A percentile compares a stretch with the other conserved stretches of the same genome.
These are phyloP conservation scores for Trichoderma breve DNA, from an alignment of 2,329 filamentous ascomycete genomes.

Conservation along the genomic window DNA sequence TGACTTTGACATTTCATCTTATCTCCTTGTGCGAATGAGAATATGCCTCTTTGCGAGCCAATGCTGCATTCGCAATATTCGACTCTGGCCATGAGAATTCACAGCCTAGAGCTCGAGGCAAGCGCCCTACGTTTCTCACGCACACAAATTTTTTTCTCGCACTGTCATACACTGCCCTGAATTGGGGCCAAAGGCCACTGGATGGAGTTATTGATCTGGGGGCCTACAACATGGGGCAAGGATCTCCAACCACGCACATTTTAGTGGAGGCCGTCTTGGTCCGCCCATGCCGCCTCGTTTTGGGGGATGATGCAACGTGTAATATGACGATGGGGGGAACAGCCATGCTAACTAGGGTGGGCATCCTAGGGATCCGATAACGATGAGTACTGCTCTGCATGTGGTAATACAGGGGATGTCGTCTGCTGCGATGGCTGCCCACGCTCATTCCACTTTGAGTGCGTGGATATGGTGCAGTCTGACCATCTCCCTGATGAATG, in stretches of 20 bases:
- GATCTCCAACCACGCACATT: constrained; percentile 21
- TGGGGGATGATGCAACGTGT: constrained; percentile 24
- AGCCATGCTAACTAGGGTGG: constrained; percentile 34
- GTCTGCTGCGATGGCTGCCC: constrained; percentile 93
- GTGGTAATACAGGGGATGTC: constrained; percentile 77
- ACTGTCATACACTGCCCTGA: constrained; percentile 9
- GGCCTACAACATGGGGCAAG: constrained; percentile 22
- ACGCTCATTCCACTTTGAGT: constrained; percentile 85
- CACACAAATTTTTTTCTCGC: constrained; percentile 5
- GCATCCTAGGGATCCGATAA: constrained; percentile 57
- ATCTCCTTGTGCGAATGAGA: not conserved
- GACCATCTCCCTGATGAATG: constrained; percentile 71
- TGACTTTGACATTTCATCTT: constrained; percentile 5
- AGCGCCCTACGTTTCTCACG: not conserved
- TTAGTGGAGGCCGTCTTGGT: constrained; percentile 19
- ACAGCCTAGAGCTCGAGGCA: not conserved
- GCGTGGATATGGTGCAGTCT: constrained; percentile 76
- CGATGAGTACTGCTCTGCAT: constrained; percentile 86
- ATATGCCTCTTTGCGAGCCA: not conserved
- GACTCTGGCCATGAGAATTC: not conserved
- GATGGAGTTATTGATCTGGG: constrained; percentile 18
- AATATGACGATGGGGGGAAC: constrained; percentile 15
- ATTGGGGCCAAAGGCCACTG: constrained; percentile 1
- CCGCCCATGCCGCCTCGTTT: constrained; percentile 19
- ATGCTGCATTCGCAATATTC: not conserved